Percentiles rank a stretch among this genome's conserved stretches.
Conservation (phyloP, 345 rosid genomes). For the Hibiscus tridactylites region DNA sequence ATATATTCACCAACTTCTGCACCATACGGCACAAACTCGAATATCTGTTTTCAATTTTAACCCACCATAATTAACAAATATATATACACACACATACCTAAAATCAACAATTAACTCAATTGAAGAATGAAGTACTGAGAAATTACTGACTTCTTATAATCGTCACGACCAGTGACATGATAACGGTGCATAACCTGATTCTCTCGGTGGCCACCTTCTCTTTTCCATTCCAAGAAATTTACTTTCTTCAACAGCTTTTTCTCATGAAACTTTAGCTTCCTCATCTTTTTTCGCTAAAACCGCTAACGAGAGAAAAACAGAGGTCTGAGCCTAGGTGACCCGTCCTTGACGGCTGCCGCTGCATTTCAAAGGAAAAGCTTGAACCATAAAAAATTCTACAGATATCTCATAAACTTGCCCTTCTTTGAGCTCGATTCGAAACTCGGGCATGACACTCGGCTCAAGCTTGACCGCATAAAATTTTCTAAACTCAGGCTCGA, state of each 20-base stretch:
- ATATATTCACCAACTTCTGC: constrained; percentile 65
- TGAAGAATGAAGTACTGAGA: neutral
- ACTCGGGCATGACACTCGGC: too few species aligned
- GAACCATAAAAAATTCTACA: neutral
- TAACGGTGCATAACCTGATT: constrained; percentile 50
- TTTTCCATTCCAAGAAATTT: constrained; percentile 75
- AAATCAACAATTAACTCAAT: neutral
- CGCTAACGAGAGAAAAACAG: neutral
- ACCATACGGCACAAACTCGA: constrained; percentile 71
- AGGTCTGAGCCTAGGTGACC: too few species aligned
- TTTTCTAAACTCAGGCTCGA: too few species aligned
- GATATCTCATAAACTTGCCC: neutral
- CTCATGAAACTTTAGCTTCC: constrained; percentile 67
- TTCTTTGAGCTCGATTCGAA: too few species aligned
- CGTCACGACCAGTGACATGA: constrained; percentile 72
- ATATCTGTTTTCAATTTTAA: constrained; percentile 34
- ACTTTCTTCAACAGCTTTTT: constrained; percentile 61
- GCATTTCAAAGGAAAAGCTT: neutral
- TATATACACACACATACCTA: neutral
- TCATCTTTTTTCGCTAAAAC: constrained; percentile 26
- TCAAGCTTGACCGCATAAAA: too few species aligned
- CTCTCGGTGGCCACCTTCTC: constrained; percentile 76
- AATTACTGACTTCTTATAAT: constrained; percentile 71
- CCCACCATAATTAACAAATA: neutral
- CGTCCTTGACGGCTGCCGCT: neutral